Conservation (phyloP, 805 yeast species). For the Pichia rugopelliculosa region DNA sequence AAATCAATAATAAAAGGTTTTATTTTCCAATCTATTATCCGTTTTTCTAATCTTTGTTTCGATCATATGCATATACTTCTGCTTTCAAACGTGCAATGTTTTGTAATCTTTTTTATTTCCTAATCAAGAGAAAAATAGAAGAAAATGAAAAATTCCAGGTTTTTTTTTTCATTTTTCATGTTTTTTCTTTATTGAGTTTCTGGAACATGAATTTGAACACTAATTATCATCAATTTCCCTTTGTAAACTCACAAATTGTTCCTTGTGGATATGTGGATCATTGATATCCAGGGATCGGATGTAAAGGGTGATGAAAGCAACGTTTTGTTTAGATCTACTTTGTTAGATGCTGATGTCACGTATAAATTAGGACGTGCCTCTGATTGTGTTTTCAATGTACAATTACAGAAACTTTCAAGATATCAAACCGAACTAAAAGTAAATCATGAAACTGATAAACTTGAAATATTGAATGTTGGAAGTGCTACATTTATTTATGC, state of each 20-base stretch:
- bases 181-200: no score
- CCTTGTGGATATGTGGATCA: constrained; percentile 9
- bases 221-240: no score
- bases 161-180: no score
- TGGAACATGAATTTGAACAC: no score
- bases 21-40: no score
- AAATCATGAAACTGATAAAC: not conserved
- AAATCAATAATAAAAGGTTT: no score
- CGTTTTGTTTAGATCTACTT: not conserved
- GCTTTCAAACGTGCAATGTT: no score
- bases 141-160: not conserved
- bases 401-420: constrained; percentile 5
- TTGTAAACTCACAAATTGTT: no score
- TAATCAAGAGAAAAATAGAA: not conserved
- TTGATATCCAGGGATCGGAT: constrained; percentile 1
- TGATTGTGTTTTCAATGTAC: constrained; percentile 1
- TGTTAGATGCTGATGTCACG: not conserved
- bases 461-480: not conserved
- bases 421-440: not conserved
- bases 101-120: not conserved
- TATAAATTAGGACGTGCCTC: constrained; percentile 1
- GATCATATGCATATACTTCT: no score
- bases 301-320: not conserved
- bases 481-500: constrained; percentile 6
- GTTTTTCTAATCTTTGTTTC: no score